These are phyloP conservation scores for Aspergillus japonicus DNA, from an alignment of 2,329 filamentous ascomycete genomes.

Conservation along the genomic window DNA sequence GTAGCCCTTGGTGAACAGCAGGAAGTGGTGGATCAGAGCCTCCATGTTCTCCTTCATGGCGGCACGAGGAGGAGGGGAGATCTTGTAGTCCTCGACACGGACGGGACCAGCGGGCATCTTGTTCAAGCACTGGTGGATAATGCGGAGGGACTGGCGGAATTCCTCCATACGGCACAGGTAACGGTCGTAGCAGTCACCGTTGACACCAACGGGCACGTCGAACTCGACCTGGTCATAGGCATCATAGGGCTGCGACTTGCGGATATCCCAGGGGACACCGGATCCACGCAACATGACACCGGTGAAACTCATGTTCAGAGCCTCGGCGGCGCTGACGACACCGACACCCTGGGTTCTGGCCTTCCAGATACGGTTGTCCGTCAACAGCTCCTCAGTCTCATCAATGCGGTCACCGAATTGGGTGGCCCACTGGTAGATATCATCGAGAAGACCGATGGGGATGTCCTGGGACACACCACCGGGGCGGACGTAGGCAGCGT, in stretches of 20 bases:
- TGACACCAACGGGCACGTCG: conserved; percentile 91
- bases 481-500: conserved; percentile 94
- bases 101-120: conserved; percentile 96
- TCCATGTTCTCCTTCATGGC: conserved; percentile 99
- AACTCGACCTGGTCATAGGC: conserved; percentile 98
- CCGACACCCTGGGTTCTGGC: conserved; percentile 87
- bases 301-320: conserved; percentile 94
- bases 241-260: conserved; percentile 95
- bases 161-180: conserved; percentile 99
- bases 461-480: conserved; percentile 96
- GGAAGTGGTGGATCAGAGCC: conserved; percentile 97
- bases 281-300: conserved; percentile 98
- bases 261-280: conserved; percentile 92
- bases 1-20: conserved; percentile 98
- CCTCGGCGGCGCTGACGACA: conserved; percentile 86
- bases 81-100: conserved; percentile 98
- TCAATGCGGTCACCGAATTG: conserved; percentile 98
- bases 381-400: conserved; percentile 97
- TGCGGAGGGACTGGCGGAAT: conserved; percentile 95
- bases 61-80: conserved; percentile 87
- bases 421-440: conserved; percentile 99
- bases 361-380: conserved; percentile 99
- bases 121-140: conserved; percentile 98
- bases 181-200: conserved; percentile 98
- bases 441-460: conserved; percentile 87